Base-by-base conservation (phyloP, 2,329 filamentous ascomycete species). In the Aspergillus fumigatiaffinis region DNA sequence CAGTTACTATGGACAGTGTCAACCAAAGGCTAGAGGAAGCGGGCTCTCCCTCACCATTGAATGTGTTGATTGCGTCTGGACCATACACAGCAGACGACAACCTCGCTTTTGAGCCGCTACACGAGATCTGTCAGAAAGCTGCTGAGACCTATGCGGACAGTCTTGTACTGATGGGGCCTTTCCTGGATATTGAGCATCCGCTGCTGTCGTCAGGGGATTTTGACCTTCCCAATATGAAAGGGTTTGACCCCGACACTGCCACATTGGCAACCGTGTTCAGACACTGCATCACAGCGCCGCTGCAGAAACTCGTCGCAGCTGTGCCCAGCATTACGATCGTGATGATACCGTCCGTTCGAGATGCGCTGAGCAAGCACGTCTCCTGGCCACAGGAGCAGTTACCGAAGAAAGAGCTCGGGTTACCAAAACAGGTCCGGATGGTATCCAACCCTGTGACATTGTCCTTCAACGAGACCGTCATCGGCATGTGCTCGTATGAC, bases 11-110 rank as follows among this genome's bases (percentile, higher is more conserved):
- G 3, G 85, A 89, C 56, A 77, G 80, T 3, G 86, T 91, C 71
- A 85, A 89, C 49, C 81, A 89, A 54, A 85, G 86, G 57, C 80
- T 96, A 10, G 82, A 84, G 20, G 82, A 86, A 83, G 77, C 80
- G 2, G 84, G 87, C 60, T 77, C 80, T 2, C 82, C 84, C 0
- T 78, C 85, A 8, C 92, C 93, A 0, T 76, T 97, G 20, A 92
- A 83, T 66, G 79, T 96, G 52, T 74, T 97, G 41, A 82, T 93
- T 57, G 91, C 89, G 1, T 85, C 91, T 0, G 94, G 94, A 0
- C 94, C 94, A 0, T 99, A 95, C 74, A 96, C 92, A 0, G 86
- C 92, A 2, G 92, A 97, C 65, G 90, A 93, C 67, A 95, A 95
- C 68, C 86, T 99, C 49, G 89, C 92, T 63, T 99, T 92, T 70